Evolutionary conservation across 805 yeast species (phyloP), one percentile per base, ranked within the genome.

Genomic region (Candida pseudoglaebosa): DNA sequence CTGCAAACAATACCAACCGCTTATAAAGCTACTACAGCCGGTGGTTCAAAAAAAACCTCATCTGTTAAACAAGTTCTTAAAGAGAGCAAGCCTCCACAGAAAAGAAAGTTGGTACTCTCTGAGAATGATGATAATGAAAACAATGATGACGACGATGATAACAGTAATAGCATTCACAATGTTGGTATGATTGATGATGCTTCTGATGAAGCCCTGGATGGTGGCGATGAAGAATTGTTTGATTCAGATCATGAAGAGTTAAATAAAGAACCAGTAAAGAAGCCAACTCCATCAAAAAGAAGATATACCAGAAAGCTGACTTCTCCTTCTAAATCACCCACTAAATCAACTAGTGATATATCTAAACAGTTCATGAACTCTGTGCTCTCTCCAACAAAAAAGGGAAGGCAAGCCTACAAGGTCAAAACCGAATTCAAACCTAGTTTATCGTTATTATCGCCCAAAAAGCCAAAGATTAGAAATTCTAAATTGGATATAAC

Each of bases 1-100:
- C 29, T 12, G 6, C 42, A 52, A 34, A 59, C 70, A 1, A 49
- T 57, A 4, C 52, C 57, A 2, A 53, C 62, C 3, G 52, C 57
- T 16, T 53, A 52, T 38, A 50, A 44, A 24, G 36, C 33, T 7
- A 37, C 29, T 20, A 34, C 35, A 26, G 30, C 26, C 4, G 14
- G 26, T 15, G 26, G 36, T 18, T 33, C 33, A 4, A 24, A 42
- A 22, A 29, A 40, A 34, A 24, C 24, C 21, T 43, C 32, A 30
- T 40, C 35, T 17, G 24, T 34, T 15, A 30, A 40, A 16, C 22
- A 31, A 18, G 19, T 29, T 24, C 21, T 28, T 8, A 42, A 41
- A n/a, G 32, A 40, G 6, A 34, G 37, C 14, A 29, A 42, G 16
- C 31, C 43, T 9, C 42, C 45, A 1, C 24, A 34, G 17, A 44